Evolutionary conservation across 1,284 basidiomycete species (phyloP).

Genomic region (Sanghuangporus weigelae): DNA sequence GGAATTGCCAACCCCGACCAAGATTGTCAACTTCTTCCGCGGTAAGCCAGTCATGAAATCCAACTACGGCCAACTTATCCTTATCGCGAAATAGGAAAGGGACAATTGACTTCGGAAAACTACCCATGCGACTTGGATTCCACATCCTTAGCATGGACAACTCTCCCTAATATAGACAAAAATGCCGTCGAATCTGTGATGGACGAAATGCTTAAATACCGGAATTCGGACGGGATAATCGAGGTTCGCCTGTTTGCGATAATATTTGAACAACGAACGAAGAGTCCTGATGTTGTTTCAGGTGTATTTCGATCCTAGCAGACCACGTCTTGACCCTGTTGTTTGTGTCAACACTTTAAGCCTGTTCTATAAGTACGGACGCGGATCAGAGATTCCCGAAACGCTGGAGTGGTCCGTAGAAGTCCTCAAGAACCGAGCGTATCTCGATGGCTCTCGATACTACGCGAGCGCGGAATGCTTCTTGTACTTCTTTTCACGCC

Average conservation of each 20-base stretch:
- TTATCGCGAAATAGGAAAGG: conserved; percentile 34
- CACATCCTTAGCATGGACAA: conserved; percentile 15
- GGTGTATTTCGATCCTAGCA: conserved; percentile 18
- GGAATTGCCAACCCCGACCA: neutral
- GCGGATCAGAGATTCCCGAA: conserved; percentile 39
- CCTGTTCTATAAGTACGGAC: conserved; percentile 45
- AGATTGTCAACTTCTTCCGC: neutral
- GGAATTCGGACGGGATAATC: neutral
- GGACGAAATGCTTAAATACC: neutral
- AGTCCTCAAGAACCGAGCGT: conserved; percentile 47
- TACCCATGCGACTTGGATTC: conserved; percentile 17
- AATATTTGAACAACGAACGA: neutral
- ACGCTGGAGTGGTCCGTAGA: conserved; percentile 48
- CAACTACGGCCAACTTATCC: conserved; percentile 45
- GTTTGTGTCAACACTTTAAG: conserved; percentile 48
- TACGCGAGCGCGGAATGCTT: conserved; percentile 50
- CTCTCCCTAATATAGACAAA: neutral
- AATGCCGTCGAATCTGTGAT: conserved; percentile 6
- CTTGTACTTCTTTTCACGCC: conserved; percentile 47
- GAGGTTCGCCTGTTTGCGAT: neutral
- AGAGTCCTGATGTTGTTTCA: neutral
- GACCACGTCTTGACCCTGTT: conserved; percentile 33
- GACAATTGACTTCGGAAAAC: conserved; percentile 1
- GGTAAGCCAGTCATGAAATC: conserved; percentile 31
- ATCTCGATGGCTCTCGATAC: conserved; percentile 51